These are phyloP conservation scores for Dysphania ambrosioides DNA, from an alignment of 148 eudicot species.

Conservation along the genomic window DNA sequence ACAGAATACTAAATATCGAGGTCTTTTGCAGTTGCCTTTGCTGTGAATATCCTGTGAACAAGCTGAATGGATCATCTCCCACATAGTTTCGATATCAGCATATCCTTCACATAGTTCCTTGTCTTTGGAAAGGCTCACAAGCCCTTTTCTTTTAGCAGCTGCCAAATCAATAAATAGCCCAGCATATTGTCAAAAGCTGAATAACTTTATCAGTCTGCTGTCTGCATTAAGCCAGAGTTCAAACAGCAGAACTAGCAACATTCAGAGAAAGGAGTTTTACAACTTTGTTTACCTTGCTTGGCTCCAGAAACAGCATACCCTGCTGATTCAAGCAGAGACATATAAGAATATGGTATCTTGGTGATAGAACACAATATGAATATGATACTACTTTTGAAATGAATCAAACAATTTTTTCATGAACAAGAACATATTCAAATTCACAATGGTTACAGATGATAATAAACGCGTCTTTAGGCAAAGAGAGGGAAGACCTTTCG, in stretches of 20 bases:
- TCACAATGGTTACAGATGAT: background rate
- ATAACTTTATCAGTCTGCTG: no score
- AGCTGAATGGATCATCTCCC: slow-evolving; percentile 60
- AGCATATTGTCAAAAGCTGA: background rate
- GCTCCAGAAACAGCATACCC: slow-evolving; percentile 11
- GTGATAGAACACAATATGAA: background rate
- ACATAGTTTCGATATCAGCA: slow-evolving; percentile 65
- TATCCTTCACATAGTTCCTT: slow-evolving; percentile 61
- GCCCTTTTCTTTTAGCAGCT: slow-evolving; percentile 34
- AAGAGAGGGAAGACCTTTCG: slow-evolving; percentile 22
- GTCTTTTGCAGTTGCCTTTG: slow-evolving; percentile 17
- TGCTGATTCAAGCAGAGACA: slow-evolving; percentile 5
- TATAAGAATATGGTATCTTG: background rate
- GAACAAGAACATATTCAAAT: background rate
- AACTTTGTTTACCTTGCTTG: slow-evolving; percentile 14
- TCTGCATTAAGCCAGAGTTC: background rate
- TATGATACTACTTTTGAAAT: background rate
- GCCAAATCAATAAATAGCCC: background rate
- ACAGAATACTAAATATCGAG: slow-evolving; percentile 28
- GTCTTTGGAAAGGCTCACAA: slow-evolving; percentile 52
- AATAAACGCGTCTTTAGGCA: background rate
- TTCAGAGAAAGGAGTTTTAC: background rate
- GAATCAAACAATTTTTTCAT: background rate
- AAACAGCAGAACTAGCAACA: background rate
- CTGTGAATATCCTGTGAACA: slow-evolving; percentile 11